These are phyloP conservation scores for Rhodomyrtus tomentosa DNA, from an alignment of 345 rosid genomes.

Conservation along the genomic window DNA sequence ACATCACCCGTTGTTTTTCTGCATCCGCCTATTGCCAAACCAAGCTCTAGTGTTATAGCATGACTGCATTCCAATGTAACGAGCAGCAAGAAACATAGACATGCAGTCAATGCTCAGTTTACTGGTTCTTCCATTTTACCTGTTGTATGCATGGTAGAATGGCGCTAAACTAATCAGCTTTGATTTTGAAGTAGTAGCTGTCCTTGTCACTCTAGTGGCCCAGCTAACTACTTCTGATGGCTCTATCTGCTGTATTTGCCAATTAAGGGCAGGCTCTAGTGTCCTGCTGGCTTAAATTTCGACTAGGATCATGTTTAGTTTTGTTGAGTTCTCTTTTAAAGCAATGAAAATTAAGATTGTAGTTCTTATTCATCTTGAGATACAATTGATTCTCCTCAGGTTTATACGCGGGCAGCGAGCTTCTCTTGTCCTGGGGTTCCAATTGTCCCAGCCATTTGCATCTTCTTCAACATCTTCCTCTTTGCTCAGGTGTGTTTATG, in stretches of 20 bases:
- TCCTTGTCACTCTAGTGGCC: background rate
- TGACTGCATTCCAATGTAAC: background rate
- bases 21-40: background rate
- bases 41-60: background rate
- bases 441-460: slow-evolving; percentile 58
- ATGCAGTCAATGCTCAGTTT: background rate
- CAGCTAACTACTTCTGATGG: background rate
- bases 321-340: background rate
- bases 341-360: background rate
- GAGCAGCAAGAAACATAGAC: background rate
- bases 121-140: background rate
- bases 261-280: background rate
- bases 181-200: background rate
- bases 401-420: slow-evolving; percentile 42
- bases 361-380: background rate
- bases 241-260: background rate
- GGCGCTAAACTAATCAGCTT: background rate
- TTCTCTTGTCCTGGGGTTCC: slow-evolving; percentile 94
- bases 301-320: background rate
- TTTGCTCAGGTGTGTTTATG: slow-evolving; percentile 69
- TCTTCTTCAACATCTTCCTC: slow-evolving; percentile 87
- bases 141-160: background rate
- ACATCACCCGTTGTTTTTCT: background rate
- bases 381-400: slow-evolving; percentile 28
- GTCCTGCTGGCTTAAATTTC: background rate